A percentile compares a stretch with the other conserved stretches of the same genome.
These are phyloP conservation scores for Aspergillus haitiensis DNA, from an alignment of 495 filamentous ascomycete species.

Conservation along the genomic window DNA sequence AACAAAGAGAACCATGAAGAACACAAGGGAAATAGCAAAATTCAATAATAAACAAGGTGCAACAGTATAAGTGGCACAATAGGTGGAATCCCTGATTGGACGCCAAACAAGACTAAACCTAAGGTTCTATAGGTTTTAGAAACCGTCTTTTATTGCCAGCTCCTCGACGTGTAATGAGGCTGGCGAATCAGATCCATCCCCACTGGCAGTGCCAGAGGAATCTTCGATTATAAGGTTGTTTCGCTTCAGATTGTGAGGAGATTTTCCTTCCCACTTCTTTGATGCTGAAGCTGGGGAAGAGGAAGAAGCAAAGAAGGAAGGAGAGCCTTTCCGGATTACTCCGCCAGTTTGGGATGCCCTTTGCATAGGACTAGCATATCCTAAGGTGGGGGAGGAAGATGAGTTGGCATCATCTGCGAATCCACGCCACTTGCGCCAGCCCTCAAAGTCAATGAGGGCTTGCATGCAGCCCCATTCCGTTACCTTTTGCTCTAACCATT, in stretches of 20 bases:
- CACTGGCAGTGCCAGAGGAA: slow-evolving; percentile 41
- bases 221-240: slow-evolving; percentile 33
- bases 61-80: slow-evolving; percentile 1
- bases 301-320: not conserved
- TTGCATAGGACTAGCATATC: slow-evolving; percentile 37
- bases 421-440: slow-evolving; percentile 96
- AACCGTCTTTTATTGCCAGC: not conserved
- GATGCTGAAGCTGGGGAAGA: slow-evolving; percentile 6
- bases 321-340: slow-evolving; percentile 5
- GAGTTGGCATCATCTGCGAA: slow-evolving; percentile 48
- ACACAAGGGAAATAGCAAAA: slow-evolving; percentile 3
- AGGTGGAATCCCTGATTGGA: not conserved
- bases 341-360: slow-evolving; percentile 22
- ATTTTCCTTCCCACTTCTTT: slow-evolving; percentile 14
- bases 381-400: slow-evolving; percentile 21
- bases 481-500: slow-evolving; percentile 95
- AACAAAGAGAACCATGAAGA: not conserved
- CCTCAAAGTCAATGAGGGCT: slow-evolving; percentile 96
- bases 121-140: not conserved
- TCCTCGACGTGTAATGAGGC: slow-evolving; percentile 6
- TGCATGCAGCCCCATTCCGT: slow-evolving; percentile 99
- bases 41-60: not conserved
- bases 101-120: slow-evolving; percentile 8
- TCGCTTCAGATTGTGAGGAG: slow-evolving; percentile 24
- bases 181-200: slow-evolving; percentile 33